A percentile compares a stretch with the other conserved stretches of the same genome.
These are phyloP conservation scores for Canna indica DNA, from an alignment of 176 grass and related monocot species.

Conservation along the genomic window DNA sequence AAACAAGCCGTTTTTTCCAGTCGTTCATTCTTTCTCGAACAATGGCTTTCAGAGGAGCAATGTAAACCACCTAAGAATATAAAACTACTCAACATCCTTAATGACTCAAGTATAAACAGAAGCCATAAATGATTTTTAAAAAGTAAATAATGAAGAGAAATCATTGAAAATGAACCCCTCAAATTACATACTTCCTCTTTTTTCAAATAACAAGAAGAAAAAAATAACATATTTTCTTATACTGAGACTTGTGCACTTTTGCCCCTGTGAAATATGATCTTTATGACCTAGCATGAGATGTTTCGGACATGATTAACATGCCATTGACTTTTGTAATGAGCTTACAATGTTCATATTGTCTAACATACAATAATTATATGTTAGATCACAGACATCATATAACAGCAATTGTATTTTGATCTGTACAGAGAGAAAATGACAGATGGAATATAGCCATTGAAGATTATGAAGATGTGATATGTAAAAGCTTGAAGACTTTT, in stretches of 20 bases:
- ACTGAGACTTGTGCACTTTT: neutral
- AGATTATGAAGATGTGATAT: neutral
- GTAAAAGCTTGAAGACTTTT: neutral
- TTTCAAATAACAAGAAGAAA: neutral
- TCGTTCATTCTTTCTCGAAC: slow-evolving; percentile 97
- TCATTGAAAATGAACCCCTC: no score
- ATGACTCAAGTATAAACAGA: neutral
- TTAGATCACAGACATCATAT: neutral
- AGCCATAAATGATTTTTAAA: neutral
- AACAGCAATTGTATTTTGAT: neutral
- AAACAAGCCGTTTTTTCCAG: slow-evolving; percentile 77
- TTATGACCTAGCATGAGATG: neutral
- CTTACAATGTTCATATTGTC: neutral
- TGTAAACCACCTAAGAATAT: slow-evolving; percentile 70
- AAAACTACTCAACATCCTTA: neutral
- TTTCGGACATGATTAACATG: neutral
- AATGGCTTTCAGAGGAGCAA: slow-evolving; percentile 90
- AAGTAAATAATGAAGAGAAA: neutral
- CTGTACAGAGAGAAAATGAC: neutral
- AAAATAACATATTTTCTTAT: neutral
- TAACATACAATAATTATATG: neutral
- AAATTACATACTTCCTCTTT: neutral
- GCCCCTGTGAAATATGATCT: neutral
- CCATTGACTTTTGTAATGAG: neutral
- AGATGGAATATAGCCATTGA: neutral